A percentile compares a stretch with the other conserved stretches of the same genome.
Conservation (phyloP, 257 asterid genomes). For the Penstemon newberryi region DNA sequence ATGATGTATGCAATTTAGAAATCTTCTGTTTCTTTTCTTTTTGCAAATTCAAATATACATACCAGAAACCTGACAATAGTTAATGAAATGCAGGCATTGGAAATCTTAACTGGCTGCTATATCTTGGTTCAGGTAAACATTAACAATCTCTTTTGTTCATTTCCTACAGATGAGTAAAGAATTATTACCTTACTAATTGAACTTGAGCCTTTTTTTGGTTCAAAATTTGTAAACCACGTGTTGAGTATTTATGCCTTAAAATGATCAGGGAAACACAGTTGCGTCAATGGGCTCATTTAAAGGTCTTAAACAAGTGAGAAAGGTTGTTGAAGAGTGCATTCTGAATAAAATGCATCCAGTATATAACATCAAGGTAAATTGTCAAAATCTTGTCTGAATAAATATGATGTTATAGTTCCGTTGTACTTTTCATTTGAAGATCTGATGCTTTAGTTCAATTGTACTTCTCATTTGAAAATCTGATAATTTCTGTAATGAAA, state of each 20-base stretch:
- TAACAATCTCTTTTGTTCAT: background rate
- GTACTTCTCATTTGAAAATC: background rate
- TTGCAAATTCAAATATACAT: background rate
- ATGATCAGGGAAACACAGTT: conserved; percentile 79
- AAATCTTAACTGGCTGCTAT: conserved; percentile 66
- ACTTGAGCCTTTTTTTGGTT: conserved; percentile 1
- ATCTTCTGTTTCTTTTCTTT: background rate
- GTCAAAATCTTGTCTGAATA: conserved; percentile 4
- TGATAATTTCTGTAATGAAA: background rate
- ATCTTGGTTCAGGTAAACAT: conserved; percentile 56
- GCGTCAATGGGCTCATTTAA: conserved; percentile 93
- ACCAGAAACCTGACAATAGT: background rate
- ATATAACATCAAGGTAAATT: conserved; percentile 78
- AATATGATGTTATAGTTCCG: background rate
- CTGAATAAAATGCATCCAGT: conserved; percentile 85
- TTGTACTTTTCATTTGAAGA: background rate
- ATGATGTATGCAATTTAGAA: background rate
- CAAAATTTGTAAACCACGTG: background rate
- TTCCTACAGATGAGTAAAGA: background rate
- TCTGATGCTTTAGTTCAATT: too few relatives aligned
- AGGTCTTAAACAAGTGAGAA: conserved; percentile 90
- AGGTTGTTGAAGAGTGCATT: conserved; percentile 85
- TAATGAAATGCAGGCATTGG: conserved; percentile 49
- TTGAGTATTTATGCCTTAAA: conserved; percentile 22
- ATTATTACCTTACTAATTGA: background rate